A percentile compares a stretch with the other conserved stretches of the same genome.
phyloP scores from a whole-genome alignment of 2,329 filamentous ascomycete genomes.

The Akanthomyces lecanii region DNA sequence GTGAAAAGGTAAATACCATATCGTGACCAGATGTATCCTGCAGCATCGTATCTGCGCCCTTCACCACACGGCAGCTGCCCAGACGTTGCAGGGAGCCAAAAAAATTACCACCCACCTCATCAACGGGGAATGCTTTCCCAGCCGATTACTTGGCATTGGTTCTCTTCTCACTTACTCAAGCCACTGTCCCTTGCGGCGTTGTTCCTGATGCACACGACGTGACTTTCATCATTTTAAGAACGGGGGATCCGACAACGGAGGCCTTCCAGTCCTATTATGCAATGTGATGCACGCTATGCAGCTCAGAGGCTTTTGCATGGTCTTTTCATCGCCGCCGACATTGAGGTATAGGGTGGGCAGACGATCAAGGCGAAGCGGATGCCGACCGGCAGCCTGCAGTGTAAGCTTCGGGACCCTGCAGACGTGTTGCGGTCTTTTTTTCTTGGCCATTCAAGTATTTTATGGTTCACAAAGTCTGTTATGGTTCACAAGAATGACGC shows the following conservation, averaged over 20 bases:
- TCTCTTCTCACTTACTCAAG: not conserved
- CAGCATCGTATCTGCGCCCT: not conserved
- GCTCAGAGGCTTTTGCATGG: not conserved
- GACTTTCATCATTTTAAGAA: not conserved
- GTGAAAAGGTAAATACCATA: not conserved
- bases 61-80: not conserved
- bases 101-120: not conserved
- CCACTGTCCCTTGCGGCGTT: not conserved
- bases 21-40: not conserved
- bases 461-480: not conserved
- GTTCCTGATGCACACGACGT: not conserved
- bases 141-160: not conserved
- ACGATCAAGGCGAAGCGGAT: not conserved
- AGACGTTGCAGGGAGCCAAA: not conserved
- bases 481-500: not conserved
- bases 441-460: not conserved
- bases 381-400: not conserved
- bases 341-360: not conserved
- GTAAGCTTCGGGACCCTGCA: not conserved
- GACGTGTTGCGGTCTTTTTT: not conserved
- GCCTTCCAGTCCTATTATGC: not conserved
- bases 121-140: not conserved
- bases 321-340: not conserved
- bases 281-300: not conserved
- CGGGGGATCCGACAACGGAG: not conserved